Base-by-base conservation (phyloP, 2,329 filamentous ascomycete genomes). In the Cladosporium cucumerinum region DNA sequence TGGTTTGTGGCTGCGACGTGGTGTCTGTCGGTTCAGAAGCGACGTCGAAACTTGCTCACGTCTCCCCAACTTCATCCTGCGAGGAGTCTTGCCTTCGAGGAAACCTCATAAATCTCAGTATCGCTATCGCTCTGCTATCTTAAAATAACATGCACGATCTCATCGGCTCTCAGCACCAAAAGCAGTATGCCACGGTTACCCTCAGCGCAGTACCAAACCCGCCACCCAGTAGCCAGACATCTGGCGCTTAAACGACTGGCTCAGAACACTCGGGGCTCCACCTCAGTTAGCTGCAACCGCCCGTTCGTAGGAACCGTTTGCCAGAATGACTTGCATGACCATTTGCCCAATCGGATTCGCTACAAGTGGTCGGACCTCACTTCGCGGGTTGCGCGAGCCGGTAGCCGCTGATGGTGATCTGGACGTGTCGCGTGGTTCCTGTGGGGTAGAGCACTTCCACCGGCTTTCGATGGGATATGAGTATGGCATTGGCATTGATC, bases 211-310 rank as follows among this genome's bases (percentile, higher is more conserved):
- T 28, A 52, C 49, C 49, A 43, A 43, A 43, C 36, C 36, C 36
- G 36, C 18, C 26, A 52, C 49, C 49, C 49, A 52, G n/a, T 52
- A 52, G 49, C 49, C 52, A 57, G 30, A 6, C 26, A 34, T 12
- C 25, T 18, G 32, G 59, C 59, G 59, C 59, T 54, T 62, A 62
- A 36, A 62, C 28, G 54, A 57, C 61, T 57, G 61, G 61, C 52
- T 48, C 25, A 36, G 8, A 48, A 57, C 21, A 23, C 25, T 63
- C 51, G 30, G n/a, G 34, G 32, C 52, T 57, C 51, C 61, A 48
- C 61, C n/a, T 18, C 61, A 26, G 26, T 26, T 52, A n/a, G 25
- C 49, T 61, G 48, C 59, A 52, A 48, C n/a, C 59, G 59, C 46
- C 59, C 30, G 49, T 62, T 54, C 25, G 14, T 23, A 61, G 48